Conservation (phyloP, 2,329 filamentous ascomycete genomes). For the Curvularia sp. region DNA sequence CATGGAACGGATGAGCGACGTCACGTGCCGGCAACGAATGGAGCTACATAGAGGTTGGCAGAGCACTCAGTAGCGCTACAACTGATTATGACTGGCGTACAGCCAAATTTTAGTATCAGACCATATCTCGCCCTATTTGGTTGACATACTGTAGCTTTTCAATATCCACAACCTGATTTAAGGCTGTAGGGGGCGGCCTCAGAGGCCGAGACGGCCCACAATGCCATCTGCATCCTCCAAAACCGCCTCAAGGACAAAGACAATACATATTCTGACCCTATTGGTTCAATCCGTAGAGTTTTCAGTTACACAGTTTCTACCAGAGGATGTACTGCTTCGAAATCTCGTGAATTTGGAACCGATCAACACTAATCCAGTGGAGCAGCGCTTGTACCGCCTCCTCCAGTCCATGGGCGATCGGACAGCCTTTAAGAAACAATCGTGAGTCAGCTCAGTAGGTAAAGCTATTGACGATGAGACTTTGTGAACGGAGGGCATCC, state of each 20-base stretch:
- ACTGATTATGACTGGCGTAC: slow-evolving; percentile 9
- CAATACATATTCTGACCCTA: slow-evolving; percentile 7
- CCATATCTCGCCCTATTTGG: slow-evolving; percentile 5
- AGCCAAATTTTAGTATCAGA: slow-evolving; percentile 7
- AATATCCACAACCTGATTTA: slow-evolving; percentile 7
- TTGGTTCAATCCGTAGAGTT: slow-evolving; percentile 9
- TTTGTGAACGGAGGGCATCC: neutral
- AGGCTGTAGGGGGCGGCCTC: slow-evolving; percentile 4
- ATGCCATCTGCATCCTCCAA: neutral
- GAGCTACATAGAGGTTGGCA: neutral
- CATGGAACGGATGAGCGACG: neutral
- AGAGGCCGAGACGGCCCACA: neutral
- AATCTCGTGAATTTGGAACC: slow-evolving; percentile 8
- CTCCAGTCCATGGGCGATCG: slow-evolving; percentile 5
- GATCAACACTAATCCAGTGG: slow-evolving; percentile 21
- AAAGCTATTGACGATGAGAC: neutral
- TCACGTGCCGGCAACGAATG: slow-evolving; percentile 7
- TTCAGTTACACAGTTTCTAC: slow-evolving; percentile 3
- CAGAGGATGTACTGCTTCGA: neutral
- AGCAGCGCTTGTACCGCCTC: slow-evolving; percentile 2
- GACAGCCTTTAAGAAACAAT: neutral
- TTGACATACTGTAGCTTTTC: slow-evolving; percentile 9
- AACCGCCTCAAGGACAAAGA: neutral
- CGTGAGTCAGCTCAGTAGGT: neutral
- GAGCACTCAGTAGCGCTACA: neutral